These are phyloP conservation scores for Daldinia childiae DNA, from an alignment of 495 filamentous ascomycete species.

Conservation along the genomic window DNA sequence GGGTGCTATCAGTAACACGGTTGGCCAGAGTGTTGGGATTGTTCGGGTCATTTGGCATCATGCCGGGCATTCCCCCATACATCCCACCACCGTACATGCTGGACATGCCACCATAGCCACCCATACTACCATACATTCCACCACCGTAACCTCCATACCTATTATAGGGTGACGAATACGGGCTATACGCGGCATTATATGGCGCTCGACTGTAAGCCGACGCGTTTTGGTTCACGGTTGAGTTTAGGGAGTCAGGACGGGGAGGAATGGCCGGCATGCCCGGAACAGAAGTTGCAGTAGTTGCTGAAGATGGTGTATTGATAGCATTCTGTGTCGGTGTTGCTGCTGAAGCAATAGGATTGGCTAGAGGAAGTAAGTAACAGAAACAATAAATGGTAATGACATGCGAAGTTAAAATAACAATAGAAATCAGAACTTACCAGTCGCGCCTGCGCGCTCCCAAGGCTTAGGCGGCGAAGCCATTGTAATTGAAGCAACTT, in stretches of 20 bases:
- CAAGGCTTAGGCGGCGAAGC: constrained; percentile 95
- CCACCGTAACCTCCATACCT: constrained; percentile 50
- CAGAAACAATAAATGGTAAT: constrained; percentile 18
- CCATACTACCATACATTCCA: constrained; percentile 55
- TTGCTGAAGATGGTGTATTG: constrained; percentile 57
- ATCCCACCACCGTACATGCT: constrained; percentile 74
- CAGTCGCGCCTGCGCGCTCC: constrained; percentile 78
- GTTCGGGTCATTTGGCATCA: constrained; percentile 78
- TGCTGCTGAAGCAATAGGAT: constrained; percentile 50
- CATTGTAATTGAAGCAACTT: constrained; percentile 50
- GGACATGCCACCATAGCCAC: constrained; percentile 56
- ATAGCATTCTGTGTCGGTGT: constrained; percentile 52
- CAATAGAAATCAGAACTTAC: constrained; percentile 47
- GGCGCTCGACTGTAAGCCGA: constrained; percentile 76
- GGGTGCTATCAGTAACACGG: constrained; percentile 88
- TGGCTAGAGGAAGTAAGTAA: constrained; percentile 48
- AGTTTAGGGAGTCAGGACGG: constrained; percentile 76
- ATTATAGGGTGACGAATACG: constrained; percentile 60
- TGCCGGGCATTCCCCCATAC: constrained; percentile 66
- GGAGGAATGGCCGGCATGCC: constrained; percentile 79
- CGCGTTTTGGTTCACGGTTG: constrained; percentile 83
- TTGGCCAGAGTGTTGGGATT: constrained; percentile 93
- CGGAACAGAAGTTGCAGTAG: constrained; percentile 52
- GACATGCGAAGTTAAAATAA: constrained; percentile 21
- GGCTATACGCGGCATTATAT: constrained; percentile 64